Percentiles rank a stretch among this genome's conserved stretches.
Evolutionary conservation across 2,329 filamentous ascomycete species (phyloP).

Genomic region (Stemphylium beticola): DNA sequence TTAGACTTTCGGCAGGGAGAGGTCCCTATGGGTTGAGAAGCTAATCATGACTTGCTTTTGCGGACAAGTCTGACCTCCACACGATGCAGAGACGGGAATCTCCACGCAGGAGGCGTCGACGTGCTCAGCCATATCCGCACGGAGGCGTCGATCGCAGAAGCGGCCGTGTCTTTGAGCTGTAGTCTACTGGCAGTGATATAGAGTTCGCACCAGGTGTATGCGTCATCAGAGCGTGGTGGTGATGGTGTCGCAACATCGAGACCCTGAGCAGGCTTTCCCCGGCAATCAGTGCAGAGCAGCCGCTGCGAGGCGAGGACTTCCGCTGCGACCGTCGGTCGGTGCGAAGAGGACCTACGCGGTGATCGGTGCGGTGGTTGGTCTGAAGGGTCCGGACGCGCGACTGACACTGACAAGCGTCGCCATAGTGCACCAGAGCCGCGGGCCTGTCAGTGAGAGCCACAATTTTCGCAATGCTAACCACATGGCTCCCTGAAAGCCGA

Average conservation of each 20-base stretch:
- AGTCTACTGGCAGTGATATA: slow-evolving; percentile 15
- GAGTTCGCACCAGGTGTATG: slow-evolving; percentile 15
- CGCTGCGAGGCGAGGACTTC: slow-evolving; percentile 18
- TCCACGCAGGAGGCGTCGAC: slow-evolving; percentile 20
- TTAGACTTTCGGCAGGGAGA: slow-evolving; percentile 24
- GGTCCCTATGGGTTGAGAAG: slow-evolving; percentile 19
- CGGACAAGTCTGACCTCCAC: slow-evolving; percentile 11
- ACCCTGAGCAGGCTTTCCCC: slow-evolving; percentile 27
- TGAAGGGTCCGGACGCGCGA: slow-evolving; percentile 35
- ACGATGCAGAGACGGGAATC: slow-evolving; percentile 18
- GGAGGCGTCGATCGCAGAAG: slow-evolving; percentile 40
- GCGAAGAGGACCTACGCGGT: slow-evolving; percentile 21
- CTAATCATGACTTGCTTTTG: slow-evolving; percentile 16
- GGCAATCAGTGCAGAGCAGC: slow-evolving; percentile 15
- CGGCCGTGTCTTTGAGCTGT: slow-evolving; percentile 21
- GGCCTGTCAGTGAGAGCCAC: slow-evolving; percentile 44
- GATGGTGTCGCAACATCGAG: slow-evolving; percentile 19
- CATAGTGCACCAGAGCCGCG: slow-evolving; percentile 33
- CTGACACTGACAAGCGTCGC: slow-evolving; percentile 42
- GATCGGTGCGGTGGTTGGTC: slow-evolving; percentile 29
- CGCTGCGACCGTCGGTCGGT: slow-evolving; percentile 23
- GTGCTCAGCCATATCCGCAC: slow-evolving; percentile 43
- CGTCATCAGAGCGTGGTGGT: slow-evolving; percentile 12
- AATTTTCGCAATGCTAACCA: slow-evolving; percentile 32
- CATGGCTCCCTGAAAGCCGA: slow-evolving; percentile 15